Conservation (phyloP, 2,329 filamentous ascomycete genomes). For the Aureobasidium leucospermi region DNA sequence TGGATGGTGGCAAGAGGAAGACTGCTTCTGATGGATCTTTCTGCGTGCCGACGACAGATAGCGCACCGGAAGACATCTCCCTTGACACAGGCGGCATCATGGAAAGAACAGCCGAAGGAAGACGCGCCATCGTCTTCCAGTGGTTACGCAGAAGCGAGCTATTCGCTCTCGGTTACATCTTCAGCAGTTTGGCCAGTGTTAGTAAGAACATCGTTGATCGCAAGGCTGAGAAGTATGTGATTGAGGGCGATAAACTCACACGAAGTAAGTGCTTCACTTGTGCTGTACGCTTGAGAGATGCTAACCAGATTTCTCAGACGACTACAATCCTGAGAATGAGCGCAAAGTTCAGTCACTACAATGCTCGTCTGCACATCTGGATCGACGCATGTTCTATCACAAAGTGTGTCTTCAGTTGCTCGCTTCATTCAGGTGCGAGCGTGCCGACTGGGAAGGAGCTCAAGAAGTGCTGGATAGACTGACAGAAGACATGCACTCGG, state of each 20-base stretch:
- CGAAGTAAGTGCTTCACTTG: conserved; percentile 29
- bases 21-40: conserved; percentile 35
- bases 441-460: conserved; percentile 63
- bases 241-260: conserved; percentile 49
- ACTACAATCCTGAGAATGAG: conserved; percentile 9
- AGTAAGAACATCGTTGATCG: conserved; percentile 49
- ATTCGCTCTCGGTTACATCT: conserved; percentile 52
- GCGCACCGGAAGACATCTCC: conserved; percentile 28
- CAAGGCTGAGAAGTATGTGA: conserved; percentile 50
- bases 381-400: conserved; percentile 59
- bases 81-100: conserved; percentile 40
- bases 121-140: conserved; percentile 44
- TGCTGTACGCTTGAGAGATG: not conserved
- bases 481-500: conserved; percentile 27
- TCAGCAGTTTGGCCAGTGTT: conserved; percentile 49
- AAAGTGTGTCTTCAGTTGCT: conserved; percentile 66
- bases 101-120: conserved; percentile 28
- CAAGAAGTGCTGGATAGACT: conserved; percentile 51
- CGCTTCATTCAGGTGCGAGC: conserved; percentile 61
- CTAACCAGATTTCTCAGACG: not conserved
- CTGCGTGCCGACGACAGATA: conserved; percentile 33
- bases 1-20: conserved; percentile 43
- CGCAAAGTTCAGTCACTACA: conserved; percentile 19
- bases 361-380: conserved; percentile 38
- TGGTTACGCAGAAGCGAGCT: conserved; percentile 56